Evolutionary conservation across 208 protist genomes (phyloP).

Genomic region (Strigomonas culicis): DNA sequence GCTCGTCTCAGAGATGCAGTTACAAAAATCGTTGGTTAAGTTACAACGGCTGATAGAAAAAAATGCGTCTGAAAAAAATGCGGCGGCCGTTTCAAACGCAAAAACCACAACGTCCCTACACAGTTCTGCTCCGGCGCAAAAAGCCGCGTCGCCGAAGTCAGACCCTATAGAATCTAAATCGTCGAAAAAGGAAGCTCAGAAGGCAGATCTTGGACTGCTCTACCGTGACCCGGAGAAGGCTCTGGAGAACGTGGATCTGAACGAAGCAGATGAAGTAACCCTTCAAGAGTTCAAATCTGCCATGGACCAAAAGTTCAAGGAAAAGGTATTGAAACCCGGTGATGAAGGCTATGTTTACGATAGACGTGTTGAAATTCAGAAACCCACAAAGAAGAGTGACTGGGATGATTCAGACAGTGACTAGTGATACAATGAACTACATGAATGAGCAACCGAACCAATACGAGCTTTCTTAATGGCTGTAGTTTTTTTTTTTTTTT

Average conservation of each 20-base stretch:
- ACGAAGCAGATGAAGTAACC: conserved; percentile 86
- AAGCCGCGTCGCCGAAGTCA: too few species aligned
- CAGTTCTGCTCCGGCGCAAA: too few species aligned
- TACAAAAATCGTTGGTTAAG: conserved; percentile 54
- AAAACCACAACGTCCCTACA: not conserved
- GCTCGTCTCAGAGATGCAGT: conserved; percentile 48
- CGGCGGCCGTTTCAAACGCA: not conserved
- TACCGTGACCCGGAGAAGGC: conserved; percentile 86
- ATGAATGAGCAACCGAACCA: not conserved
- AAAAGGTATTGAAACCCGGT: conserved; percentile 67
- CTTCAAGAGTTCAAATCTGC: conserved; percentile 85
- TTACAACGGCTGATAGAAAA: conserved; percentile 42
- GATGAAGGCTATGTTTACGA: conserved; percentile 87
- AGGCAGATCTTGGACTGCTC: conserved; percentile 85
- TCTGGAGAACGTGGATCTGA: conserved; percentile 84
- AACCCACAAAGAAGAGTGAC: conserved; percentile 66
- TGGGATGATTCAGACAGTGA: conserved; percentile 76
- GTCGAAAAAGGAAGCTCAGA: conserved; percentile 29
- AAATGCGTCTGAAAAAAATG: not conserved
- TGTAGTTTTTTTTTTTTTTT: conserved; percentile 1
- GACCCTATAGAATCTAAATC: not conserved
- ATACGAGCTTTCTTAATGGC: not conserved
- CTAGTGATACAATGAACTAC: not conserved
- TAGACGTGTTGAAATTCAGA: conserved; percentile 60
- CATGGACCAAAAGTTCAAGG: conserved; percentile 81